Percentiles rank a stretch among this genome's conserved stretches.
These are phyloP conservation scores for Pseudonectria foliicola DNA, from an alignment of 2,329 filamentous ascomycete genomes.

Conservation along the genomic window DNA sequence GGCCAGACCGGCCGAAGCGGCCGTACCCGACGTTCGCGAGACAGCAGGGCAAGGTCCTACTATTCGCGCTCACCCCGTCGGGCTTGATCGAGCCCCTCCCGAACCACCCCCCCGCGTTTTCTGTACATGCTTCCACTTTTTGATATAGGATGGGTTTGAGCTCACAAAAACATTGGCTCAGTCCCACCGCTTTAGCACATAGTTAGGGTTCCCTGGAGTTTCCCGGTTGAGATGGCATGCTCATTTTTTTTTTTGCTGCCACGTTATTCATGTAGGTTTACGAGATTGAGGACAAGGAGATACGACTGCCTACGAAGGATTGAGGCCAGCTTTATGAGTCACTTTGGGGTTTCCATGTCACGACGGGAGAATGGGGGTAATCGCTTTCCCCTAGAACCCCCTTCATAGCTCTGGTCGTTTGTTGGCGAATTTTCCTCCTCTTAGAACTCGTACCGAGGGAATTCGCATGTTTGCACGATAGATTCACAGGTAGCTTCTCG, in stretches of 20 bases:
- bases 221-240: constrained; percentile 16
- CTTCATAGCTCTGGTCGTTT: neutral
- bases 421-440: neutral
- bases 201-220: constrained; percentile 20
- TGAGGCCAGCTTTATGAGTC: too few relatives aligned
- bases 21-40: constrained; percentile 21
- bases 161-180: constrained; percentile 14
- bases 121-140: constrained; percentile 18
- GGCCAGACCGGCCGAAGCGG: too few relatives aligned
- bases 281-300: too few relatives aligned
- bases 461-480: neutral
- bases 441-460: neutral
- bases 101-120: constrained; percentile 9
- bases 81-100: constrained; percentile 4
- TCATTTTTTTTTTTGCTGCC: constrained; percentile 6
- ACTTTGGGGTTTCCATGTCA: too few relatives aligned
- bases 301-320: too few relatives aligned
- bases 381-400: too few relatives aligned
- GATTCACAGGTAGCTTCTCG: constrained; percentile 6
- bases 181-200: constrained; percentile 5
- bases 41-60: constrained; percentile 27
- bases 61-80: constrained; percentile 22
- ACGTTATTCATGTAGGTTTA: neutral
- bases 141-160: constrained; percentile 13
- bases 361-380: too few relatives aligned